Conservation (phyloP, 352 stramenopile genomes). For the Phytophthora foliorum region DNA sequence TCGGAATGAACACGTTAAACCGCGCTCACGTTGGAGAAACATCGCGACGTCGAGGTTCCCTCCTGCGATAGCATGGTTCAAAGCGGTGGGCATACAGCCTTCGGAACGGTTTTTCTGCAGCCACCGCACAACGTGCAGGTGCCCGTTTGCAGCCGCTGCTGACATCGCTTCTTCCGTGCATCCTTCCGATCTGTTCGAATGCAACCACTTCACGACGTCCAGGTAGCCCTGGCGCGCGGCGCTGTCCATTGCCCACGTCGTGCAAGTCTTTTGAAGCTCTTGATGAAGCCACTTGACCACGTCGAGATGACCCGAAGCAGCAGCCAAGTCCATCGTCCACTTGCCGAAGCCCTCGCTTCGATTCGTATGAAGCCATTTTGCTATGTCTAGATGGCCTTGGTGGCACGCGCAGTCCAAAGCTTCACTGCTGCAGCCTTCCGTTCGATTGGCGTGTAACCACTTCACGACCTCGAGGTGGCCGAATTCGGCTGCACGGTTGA, state of each 20-base stretch:
- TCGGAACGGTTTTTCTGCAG: slow-evolving; percentile 22
- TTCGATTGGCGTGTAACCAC: slow-evolving; percentile 25
- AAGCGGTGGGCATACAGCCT: slow-evolving; percentile 8
- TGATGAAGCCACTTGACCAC: slow-evolving; percentile 34
- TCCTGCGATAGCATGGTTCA: slow-evolving; percentile 19
- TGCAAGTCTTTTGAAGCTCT: slow-evolving; percentile 19
- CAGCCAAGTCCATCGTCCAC: slow-evolving; percentile 24
- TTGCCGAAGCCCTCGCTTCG: slow-evolving; percentile 22
- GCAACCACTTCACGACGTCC: slow-evolving; percentile 30
- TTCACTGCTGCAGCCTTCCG: slow-evolving; percentile 26
- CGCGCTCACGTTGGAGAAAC: slow-evolving; percentile 23
- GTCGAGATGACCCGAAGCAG: slow-evolving; percentile 20
- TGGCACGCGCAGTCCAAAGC: slow-evolving; percentile 27
- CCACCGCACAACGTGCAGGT: slow-evolving; percentile 26
- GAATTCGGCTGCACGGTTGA: slow-evolving; percentile 28
- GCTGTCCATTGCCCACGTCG: slow-evolving; percentile 30
- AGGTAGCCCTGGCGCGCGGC: slow-evolving; percentile 25
- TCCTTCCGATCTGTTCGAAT: slow-evolving; percentile 19
- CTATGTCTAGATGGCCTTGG: slow-evolving; percentile 21
- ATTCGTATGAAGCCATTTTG: slow-evolving; percentile 20
- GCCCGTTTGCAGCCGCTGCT: slow-evolving; percentile 21
- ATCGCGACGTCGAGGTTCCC: slow-evolving; percentile 20
- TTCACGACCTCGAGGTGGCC: slow-evolving; percentile 29
- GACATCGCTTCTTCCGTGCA: slow-evolving; percentile 31
- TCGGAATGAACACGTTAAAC: slow-evolving; percentile 10